Evolutionary conservation across 1,284 basidiomycete genomes (phyloP), one percentile per base, ranked within the genome.

Genomic region (Tilletia setariae): DNA sequence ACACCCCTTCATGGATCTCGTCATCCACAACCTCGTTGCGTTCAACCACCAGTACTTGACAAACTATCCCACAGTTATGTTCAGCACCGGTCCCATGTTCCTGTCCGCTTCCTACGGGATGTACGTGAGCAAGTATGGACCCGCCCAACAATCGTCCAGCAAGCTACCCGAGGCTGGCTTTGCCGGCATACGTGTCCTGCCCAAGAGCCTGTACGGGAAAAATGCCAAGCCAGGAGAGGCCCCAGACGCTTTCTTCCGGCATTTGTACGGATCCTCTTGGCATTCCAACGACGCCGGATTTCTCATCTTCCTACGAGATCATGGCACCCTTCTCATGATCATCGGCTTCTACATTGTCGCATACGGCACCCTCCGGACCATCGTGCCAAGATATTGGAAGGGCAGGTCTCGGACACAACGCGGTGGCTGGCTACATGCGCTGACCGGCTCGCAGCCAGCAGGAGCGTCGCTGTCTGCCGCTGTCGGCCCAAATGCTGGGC

Each of bases 11-110:
- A 88, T 98, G 86, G 89, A 90, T 44, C 91, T 94, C 83, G 91
- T 93, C 64, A 95, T 98, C 76, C 90, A 95, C 84, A 93, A 79
- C 56, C 88, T 98, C 72, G 87, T 89, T 78, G 90, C 89, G n/a
- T 98, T 95, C 83, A 91, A 98, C 84, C 92, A 95, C 84, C 88
- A 89, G 67, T 98, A 92, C 88, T 83, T 96, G 66, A 88, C 93
- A 79, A 94, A 97, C 84, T 98, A 98, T 79, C 95, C 96, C 40
- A 98, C 95, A 43, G 95, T 98, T 85, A 98, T 98, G 95, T 98
- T 98, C 85, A 93, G 93, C 63, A 98, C 96, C 0, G 95, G 95
- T 1, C 85, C 84, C 40, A 85, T 84, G 84, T 82, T 82, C 69
- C 73, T 83, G 46, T 80, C 78, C 15, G 81, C 81, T 6, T 70